These are phyloP conservation scores for Aspergillus ustus DNA, from an alignment of 2,329 filamentous ascomycete species.

Conservation along the genomic window DNA sequence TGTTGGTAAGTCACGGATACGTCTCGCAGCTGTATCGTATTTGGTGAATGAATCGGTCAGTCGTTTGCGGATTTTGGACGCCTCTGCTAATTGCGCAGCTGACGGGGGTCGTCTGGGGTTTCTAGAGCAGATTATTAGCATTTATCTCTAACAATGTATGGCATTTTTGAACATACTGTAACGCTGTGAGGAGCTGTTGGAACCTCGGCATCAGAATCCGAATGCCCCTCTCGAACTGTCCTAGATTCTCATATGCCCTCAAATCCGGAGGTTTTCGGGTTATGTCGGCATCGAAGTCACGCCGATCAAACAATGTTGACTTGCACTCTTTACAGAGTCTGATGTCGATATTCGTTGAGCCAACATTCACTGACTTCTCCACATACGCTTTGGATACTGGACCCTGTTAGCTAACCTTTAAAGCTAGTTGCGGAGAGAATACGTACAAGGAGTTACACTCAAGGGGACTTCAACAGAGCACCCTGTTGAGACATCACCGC, in stretches of 20 bases:
- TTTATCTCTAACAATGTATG: neutral
- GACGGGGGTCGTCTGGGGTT: slow-evolving; percentile 69
- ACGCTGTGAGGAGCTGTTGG: slow-evolving; percentile 71
- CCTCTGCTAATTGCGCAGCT: slow-evolving; percentile 76
- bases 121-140: slow-evolving; percentile 32
- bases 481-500: slow-evolving; percentile 79
- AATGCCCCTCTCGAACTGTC: slow-evolving; percentile 88
- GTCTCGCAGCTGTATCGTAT: slow-evolving; percentile 79
- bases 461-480: slow-evolving; percentile 86
- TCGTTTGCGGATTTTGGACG: slow-evolving; percentile 85
- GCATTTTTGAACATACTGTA: slow-evolving; percentile 60
- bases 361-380: slow-evolving; percentile 50
- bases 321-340: slow-evolving; percentile 93
- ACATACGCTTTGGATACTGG: slow-evolving; percentile 42
- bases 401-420: slow-evolving; percentile 27
- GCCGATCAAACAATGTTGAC: slow-evolving; percentile 69
- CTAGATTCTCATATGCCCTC: slow-evolving; percentile 78
- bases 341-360: slow-evolving; percentile 74
- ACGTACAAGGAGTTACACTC: slow-evolving; percentile 70
- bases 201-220: slow-evolving; percentile 80
- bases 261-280: slow-evolving; percentile 72
- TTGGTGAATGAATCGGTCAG: slow-evolving; percentile 88
- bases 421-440: neutral
- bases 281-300: slow-evolving; percentile 76
- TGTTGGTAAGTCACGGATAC: slow-evolving; percentile 78